phyloP scores from a whole-genome alignment of 371 early-diverging fungal genomes.

The Mucor irregularis region DNA sequence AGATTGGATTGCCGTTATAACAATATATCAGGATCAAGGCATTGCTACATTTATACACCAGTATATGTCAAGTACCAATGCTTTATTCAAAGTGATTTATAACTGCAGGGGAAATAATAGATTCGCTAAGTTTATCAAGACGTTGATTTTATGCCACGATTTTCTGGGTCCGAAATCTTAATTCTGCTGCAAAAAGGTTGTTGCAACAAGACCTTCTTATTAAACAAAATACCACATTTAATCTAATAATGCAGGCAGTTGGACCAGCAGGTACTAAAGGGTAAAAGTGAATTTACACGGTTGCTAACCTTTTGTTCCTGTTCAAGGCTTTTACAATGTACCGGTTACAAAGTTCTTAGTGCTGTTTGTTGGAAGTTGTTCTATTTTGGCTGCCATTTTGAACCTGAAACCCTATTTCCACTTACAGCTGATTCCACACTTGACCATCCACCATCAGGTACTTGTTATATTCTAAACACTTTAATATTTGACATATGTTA shows the following conservation, averaged over 20 bases:
- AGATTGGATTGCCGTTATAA: too few species aligned
- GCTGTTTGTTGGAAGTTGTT: conserved; percentile 54
- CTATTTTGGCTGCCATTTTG: conserved; percentile 60
- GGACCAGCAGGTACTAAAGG: conserved; percentile 30
- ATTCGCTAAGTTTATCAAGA: too few species aligned
- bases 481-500: too few species aligned
- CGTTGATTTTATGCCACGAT: too few species aligned
- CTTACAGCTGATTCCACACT: conserved; percentile 67
- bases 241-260: conserved; percentile 30
- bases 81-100: too few species aligned
- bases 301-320: not conserved
- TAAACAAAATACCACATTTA: not conserved
- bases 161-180: too few species aligned
- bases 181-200: too few species aligned
- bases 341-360: conserved; percentile 69
- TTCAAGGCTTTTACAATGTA: conserved; percentile 73
- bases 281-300: not conserved
- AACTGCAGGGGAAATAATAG: too few species aligned
- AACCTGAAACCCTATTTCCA: conserved; percentile 57
- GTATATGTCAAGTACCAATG: too few species aligned
- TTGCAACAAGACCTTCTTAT: too few species aligned
- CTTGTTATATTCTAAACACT: not conserved
- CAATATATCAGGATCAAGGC: too few species aligned
- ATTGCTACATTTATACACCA: too few species aligned
- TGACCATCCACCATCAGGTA: conserved; percentile 70